Conservation (phyloP, 2,329 filamentous ascomycete species). For the Trichoderma endophyticum region DNA sequence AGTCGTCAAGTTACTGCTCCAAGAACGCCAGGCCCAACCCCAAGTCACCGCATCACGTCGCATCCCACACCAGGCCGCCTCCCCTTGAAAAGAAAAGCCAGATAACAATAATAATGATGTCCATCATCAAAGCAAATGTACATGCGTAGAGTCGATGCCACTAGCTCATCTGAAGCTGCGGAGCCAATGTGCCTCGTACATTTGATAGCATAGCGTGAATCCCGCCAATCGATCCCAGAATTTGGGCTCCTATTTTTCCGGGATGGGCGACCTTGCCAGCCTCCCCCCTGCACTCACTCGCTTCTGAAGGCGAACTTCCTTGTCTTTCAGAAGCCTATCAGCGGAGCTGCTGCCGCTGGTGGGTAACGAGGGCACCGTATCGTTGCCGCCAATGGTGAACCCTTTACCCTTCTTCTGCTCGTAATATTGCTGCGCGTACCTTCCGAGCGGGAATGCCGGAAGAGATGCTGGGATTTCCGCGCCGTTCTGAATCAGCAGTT, state of each 20-base stretch:
- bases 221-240: conserved; percentile 40
- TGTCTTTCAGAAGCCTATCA: conserved; percentile 58
- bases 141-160: conserved; percentile 15
- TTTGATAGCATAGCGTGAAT: conserved; percentile 37
- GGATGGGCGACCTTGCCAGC: conserved; percentile 63
- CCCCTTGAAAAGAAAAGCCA: conserved; percentile 1
- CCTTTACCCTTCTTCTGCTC: conserved; percentile 66
- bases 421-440: conserved; percentile 76
- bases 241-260: conserved; percentile 54
- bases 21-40: conserved; percentile 15
- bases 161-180: conserved; percentile 24
- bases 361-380: conserved; percentile 62
- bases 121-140: conserved; percentile 19
- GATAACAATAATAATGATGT: neutral
- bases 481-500: conserved; percentile 89
- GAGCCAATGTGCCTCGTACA: conserved; percentile 31
- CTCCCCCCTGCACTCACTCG: conserved; percentile 73
- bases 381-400: conserved; percentile 47
- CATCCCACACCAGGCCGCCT: neutral
- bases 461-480: conserved; percentile 75
- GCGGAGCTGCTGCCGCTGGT: conserved; percentile 36
- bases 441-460: conserved; percentile 79
- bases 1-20: conserved; percentile 15
- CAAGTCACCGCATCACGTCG: conserved; percentile 4
- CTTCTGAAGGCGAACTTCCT: conserved; percentile 70